Conservation (phyloP, 176 grass and related monocot species). For the Musa itinerans region DNA sequence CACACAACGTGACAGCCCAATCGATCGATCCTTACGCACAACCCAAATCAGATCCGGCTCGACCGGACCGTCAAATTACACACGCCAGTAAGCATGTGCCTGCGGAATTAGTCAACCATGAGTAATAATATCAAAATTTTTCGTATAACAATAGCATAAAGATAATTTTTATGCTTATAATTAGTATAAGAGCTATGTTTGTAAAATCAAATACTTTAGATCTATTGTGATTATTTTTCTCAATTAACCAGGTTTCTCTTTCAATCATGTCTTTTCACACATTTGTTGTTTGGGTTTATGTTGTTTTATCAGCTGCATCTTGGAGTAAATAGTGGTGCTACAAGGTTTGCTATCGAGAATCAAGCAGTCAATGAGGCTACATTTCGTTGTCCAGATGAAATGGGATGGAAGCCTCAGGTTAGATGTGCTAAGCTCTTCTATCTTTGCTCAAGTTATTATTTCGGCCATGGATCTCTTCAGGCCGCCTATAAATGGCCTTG, state of each 20-base stretch:
- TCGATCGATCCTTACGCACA: neutral
- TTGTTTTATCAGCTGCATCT: slow-evolving; percentile 57
- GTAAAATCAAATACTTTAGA: too few relatives aligned
- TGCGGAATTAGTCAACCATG: too few relatives aligned
- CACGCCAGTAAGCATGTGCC: too few relatives aligned
- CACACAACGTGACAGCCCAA: neutral
- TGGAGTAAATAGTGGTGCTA: slow-evolving; percentile 86
- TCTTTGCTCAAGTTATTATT: slow-evolving; percentile 1
- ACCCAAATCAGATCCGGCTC: neutral
- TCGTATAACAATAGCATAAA: too few relatives aligned
- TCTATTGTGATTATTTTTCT: neutral
- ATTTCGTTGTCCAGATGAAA: slow-evolving; percentile 93
- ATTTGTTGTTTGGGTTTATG: neutral
- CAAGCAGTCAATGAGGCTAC: slow-evolving; percentile 97
- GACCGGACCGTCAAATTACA: neutral
- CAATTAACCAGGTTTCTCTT: neutral
- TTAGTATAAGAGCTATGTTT: too few relatives aligned
- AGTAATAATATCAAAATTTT: too few relatives aligned
- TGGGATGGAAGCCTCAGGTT: slow-evolving; percentile 99
- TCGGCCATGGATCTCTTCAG: too few relatives aligned
- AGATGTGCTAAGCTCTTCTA: slow-evolving; percentile 9
- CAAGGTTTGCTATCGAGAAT: slow-evolving; percentile 77
- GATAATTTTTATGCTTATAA: too few relatives aligned
- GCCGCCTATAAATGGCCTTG: too few relatives aligned
- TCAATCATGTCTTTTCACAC: neutral